A percentile compares a stretch with the other conserved stretches of the same genome.
Evolutionary conservation across 306 rosid genomes (phyloP).

Genomic region (Spatholobus suberectus): DNA sequence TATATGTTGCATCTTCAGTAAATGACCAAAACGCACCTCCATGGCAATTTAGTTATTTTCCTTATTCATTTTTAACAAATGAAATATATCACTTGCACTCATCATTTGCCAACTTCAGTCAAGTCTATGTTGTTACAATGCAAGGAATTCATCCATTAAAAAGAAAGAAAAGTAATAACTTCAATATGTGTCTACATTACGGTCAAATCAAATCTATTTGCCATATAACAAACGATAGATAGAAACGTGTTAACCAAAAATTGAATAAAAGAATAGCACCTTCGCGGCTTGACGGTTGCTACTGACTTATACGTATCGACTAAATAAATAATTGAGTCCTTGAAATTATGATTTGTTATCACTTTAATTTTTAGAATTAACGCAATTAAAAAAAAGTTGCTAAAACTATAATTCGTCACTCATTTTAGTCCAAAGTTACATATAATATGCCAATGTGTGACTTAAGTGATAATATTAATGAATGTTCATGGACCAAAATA

Average conservation of each 20-base stretch:
- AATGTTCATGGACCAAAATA: too few species aligned
- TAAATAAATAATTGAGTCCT: too few species aligned
- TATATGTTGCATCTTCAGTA: neutral
- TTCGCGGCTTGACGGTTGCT: too few species aligned
- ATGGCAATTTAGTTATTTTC: neutral
- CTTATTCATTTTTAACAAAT: neutral
- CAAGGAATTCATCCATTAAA: neutral
- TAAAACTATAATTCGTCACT: too few species aligned
- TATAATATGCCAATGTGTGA: too few species aligned
- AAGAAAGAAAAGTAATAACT: neutral
- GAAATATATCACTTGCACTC: neutral
- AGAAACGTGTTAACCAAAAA: neutral
- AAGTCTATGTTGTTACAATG: neutral
- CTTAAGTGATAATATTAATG: too few species aligned
- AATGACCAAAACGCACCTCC: constrained; percentile 17
- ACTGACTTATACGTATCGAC: too few species aligned
- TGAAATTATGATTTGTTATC: too few species aligned
- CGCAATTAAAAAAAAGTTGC: too few species aligned
- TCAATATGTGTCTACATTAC: neutral
- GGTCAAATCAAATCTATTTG: neutral
- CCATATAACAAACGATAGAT: neutral
- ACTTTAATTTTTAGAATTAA: too few species aligned
- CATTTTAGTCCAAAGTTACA: too few species aligned
- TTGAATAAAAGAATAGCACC: neutral
- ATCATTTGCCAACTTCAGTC: neutral